Percentiles rank a stretch among this genome's conserved stretches.
These are phyloP conservation scores for Pseudocercospora cruenta DNA, from an alignment of 2,329 filamentous ascomycete genomes.

Conservation along the genomic window DNA sequence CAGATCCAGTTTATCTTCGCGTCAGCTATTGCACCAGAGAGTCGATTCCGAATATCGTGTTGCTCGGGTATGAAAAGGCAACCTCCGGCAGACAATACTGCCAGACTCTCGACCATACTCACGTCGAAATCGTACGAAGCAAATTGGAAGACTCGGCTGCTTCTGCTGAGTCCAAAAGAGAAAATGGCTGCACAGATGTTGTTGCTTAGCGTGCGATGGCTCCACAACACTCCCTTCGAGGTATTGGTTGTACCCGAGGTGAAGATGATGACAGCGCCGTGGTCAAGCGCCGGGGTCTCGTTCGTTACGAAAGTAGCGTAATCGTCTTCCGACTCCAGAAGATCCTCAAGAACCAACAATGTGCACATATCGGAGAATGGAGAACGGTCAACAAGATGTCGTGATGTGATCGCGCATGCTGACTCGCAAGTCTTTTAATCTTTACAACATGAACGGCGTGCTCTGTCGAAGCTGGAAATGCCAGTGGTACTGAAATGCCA, in stretches of 20 bases:
- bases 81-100: conserved; percentile 20
- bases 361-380: neutral
- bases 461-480: neutral
- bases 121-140: conserved; percentile 30
- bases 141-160: conserved; percentile 24
- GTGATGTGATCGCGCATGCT: neutral
- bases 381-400: neutral
- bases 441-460: neutral
- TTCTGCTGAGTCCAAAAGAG: neutral
- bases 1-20: conserved; percentile 45
- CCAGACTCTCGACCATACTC: conserved; percentile 4
- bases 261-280: conserved; percentile 1
- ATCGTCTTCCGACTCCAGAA: neutral
- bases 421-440: neutral
- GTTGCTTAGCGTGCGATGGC: conserved; percentile 2
- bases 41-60: conserved; percentile 48
- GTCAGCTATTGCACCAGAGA: conserved; percentile 46
- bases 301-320: neutral
- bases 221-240: conserved; percentile 9
- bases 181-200: neutral
- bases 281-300: neutral
- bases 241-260: conserved; percentile 11
- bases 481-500: conserved; percentile 11
- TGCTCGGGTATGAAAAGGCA: conserved; percentile 42
- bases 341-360: neutral